Conservation (phyloP, 2,329 filamentous ascomycete species). For the Colletotrichum tamarilloi region DNA sequence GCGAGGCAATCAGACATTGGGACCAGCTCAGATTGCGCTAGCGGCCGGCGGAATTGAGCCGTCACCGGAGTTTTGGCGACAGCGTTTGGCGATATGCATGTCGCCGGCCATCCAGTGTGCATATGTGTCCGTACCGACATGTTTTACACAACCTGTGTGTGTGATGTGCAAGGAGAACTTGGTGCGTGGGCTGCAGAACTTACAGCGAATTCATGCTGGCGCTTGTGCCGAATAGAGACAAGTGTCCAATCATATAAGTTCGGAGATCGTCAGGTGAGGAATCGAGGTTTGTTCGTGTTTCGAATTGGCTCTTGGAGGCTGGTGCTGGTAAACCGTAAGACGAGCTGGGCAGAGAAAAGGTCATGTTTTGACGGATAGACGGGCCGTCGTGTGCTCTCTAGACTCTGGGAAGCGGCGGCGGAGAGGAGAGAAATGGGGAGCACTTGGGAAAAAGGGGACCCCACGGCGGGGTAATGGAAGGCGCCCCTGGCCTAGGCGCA, state of each 20-base stretch:
- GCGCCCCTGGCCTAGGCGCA: constrained; percentile 17
- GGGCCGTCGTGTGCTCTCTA: constrained; percentile 45
- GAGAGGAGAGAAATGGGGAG: constrained; percentile 5
- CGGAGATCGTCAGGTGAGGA: constrained; percentile 21
- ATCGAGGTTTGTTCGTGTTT: constrained; percentile 30
- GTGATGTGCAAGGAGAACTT: neutral
- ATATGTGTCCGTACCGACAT: neutral
- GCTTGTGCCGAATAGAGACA: constrained; percentile 4
- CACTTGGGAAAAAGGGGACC: constrained; percentile 20
- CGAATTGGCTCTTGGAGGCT: constrained; percentile 7
- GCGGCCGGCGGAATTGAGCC: neutral
- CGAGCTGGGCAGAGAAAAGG: constrained; percentile 4
- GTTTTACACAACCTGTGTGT: neutral
- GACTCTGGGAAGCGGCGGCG: constrained; percentile 21
- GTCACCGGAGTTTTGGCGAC: constrained; percentile 27
- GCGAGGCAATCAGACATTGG: neutral
- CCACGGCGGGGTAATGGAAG: constrained; percentile 35
- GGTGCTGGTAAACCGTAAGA: neutral
- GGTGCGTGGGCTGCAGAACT: constrained; percentile 5
- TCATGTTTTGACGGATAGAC: constrained; percentile 45
- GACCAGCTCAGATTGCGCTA: neutral
- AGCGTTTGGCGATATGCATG: constrained; percentile 1
- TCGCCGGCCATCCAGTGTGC: neutral
- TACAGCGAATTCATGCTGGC: constrained; percentile 1
- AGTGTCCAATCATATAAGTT: constrained; percentile 13